Evolutionary conservation across 805 yeast species (phyloP).

Genomic region (Candida chilensis): DNA sequence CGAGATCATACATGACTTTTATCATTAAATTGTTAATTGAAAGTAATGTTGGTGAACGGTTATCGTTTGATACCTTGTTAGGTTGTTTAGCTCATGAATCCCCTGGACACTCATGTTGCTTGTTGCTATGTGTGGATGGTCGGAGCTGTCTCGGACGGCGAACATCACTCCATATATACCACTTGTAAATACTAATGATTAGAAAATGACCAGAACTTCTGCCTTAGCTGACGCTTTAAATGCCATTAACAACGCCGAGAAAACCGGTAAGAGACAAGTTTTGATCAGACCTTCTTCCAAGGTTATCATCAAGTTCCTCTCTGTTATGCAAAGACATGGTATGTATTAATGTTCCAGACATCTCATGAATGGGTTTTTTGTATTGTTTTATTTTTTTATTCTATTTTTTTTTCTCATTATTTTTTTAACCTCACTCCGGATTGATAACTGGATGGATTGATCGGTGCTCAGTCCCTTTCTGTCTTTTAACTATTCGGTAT

Average conservation of each 20-base stretch:
- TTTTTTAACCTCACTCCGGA: constrained; percentile 45
- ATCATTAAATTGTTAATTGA: too few species aligned
- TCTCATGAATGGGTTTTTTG: too few species aligned
- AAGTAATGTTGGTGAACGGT: constrained; percentile 1
- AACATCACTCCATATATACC: too few species aligned
- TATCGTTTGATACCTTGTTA: neutral
- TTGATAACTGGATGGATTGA: constrained; percentile 98
- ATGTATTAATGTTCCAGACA: too few species aligned
- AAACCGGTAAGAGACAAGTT: constrained; percentile 98
- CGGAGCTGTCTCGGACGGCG: too few species aligned
- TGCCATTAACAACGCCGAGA: constrained; percentile 98
- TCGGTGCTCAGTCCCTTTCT: constrained; percentile 82
- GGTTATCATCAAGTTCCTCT: constrained; percentile 94
- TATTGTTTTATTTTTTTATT: constrained; percentile 1
- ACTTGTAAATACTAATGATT: too few species aligned
- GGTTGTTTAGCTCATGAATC: constrained; percentile 37
- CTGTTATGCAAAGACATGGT: constrained; percentile 98
- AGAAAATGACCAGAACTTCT: constrained; percentile 93
- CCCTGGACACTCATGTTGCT: constrained; percentile 41
- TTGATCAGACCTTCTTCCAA: constrained; percentile 96
- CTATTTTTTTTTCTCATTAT: constrained; percentile 1
- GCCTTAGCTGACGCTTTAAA: constrained; percentile 98
- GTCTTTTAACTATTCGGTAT: constrained; percentile 98
- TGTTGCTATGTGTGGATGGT: too few species aligned
- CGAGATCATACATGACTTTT: too few species aligned